Conservation (phyloP, 2,329 filamentous ascomycete species). For the Fusarium pseudonygamai region DNA sequence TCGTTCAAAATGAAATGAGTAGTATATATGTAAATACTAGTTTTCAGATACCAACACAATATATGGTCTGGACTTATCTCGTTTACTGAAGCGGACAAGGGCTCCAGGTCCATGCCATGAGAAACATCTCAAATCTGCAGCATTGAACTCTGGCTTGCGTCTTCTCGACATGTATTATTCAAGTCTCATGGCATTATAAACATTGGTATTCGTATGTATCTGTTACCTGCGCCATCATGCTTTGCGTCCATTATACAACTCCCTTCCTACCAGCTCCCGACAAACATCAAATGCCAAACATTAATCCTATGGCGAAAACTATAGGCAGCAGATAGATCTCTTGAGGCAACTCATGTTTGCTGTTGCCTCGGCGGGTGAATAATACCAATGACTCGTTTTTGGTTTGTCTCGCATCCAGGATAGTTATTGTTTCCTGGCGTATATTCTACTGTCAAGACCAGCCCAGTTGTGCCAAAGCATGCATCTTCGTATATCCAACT, state of each 20-base stretch:
- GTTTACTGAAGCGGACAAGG: background rate
- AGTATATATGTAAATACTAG: too few relatives aligned
- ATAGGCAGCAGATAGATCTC: slow-evolving; percentile 5
- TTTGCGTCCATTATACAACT: slow-evolving; percentile 28
- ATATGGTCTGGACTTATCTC: background rate
- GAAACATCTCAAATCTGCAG: background rate
- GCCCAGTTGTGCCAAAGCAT: background rate
- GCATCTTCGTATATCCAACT: background rate
- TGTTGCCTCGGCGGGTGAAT: slow-evolving; percentile 9
- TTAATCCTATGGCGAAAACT: slow-evolving; percentile 16
- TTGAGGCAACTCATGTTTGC: slow-evolving; percentile 16
- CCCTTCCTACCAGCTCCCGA: slow-evolving; percentile 17
- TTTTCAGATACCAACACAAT: too few relatives aligned
- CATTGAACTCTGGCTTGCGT: background rate
- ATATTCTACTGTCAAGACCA: background rate
- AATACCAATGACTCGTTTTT: background rate
- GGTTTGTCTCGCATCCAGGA: background rate
- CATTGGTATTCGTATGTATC: slow-evolving; percentile 34
- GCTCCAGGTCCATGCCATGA: too few relatives aligned
- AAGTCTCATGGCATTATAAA: slow-evolving; percentile 15
- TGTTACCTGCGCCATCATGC: slow-evolving; percentile 29
- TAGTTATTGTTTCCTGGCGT: background rate
- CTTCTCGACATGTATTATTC: background rate
- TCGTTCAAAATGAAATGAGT: background rate
- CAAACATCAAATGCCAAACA: slow-evolving; percentile 27